Base-by-base conservation (phyloP, 2,329 filamentous ascomycete species). In the Xylariaceae sp. region DNA sequence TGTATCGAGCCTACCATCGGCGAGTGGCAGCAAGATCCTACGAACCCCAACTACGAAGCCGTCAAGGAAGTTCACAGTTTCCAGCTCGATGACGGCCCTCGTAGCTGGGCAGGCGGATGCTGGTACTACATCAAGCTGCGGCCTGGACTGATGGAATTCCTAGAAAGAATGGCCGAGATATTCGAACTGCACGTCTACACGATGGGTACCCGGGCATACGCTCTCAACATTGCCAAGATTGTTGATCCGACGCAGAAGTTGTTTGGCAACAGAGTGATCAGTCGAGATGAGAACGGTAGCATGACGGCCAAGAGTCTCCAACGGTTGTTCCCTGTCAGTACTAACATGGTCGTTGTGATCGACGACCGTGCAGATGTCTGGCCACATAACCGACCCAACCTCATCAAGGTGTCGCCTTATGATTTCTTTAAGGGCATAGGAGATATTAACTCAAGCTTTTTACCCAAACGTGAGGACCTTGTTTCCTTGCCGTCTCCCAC, bases 101-200 rank as follows among this genome's bases (percentile, higher is more conserved):
- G 86, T 23, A 88, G 88, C 62, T 77, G 83, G 1, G 78, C 82
- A 13, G 81, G 84, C 52, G 87, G 87, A n/a, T 93, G 88, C 72
- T 96, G 89, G 83, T 99, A 99, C 75, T 99, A 97, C 75, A 96
- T 99, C 78, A 99, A 99, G 78, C 86, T 96, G 77, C 90, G 94
- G 41, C 94, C 94, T 0, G 92, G 92, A 2, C 77, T 97, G 54
- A 80, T 85, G 63, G 83, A 88, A 48, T 99, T 99, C 70, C 80
- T 99, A 53, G 80, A 89, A 60, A 69, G 56, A 37, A 62, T 69
- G 49, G 63, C 67, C 17, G 58, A 67, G 23, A 51, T 94, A 68
- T 99, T 94, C 76, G 94, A 99, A 76, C 80, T 97, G 69, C 94
- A 99, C 73, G 93, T 99, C 64, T 99, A 99, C 78, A 99, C 94